A percentile compares a stretch with the other conserved stretches of the same genome.
phyloP scores from a whole-genome alignment of 1,284 basidiomycete species.

The Cryptococcus amylolentus region DNA sequence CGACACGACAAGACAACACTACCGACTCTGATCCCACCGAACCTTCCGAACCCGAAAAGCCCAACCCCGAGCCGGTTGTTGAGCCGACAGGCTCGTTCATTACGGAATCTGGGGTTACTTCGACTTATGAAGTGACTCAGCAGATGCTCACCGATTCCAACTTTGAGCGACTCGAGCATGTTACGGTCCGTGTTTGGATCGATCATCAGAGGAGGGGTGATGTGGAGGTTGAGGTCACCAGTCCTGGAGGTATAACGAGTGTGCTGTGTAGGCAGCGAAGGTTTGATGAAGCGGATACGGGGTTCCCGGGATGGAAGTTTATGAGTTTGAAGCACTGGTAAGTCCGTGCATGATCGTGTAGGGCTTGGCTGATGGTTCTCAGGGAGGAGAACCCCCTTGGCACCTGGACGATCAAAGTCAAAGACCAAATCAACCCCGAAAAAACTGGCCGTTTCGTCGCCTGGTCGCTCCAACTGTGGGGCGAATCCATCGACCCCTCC shows the following conservation, averaged over 20 bases:
- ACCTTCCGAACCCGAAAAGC: background rate
- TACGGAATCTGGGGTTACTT: constrained; percentile 63
- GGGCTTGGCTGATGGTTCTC: constrained; percentile 13
- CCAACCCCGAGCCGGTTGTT: constrained; percentile 20
- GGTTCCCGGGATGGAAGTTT: constrained; percentile 92
- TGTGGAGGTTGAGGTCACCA: constrained; percentile 83
- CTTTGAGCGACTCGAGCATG: constrained; percentile 84
- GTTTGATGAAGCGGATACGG: constrained; percentile 65
- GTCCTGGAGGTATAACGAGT: constrained; percentile 82
- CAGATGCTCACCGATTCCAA: constrained; percentile 71
- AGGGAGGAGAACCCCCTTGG: constrained; percentile 95
- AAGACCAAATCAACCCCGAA: constrained; percentile 64
- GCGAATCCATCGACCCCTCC: constrained; percentile 71
- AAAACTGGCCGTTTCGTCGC: constrained; percentile 77
- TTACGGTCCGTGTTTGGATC: constrained; percentile 92
- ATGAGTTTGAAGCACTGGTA: constrained; percentile 99
- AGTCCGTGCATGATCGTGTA: constrained; percentile 35
- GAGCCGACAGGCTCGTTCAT: constrained; percentile 53
- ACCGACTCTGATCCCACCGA: background rate
- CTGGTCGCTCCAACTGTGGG: constrained; percentile 94
- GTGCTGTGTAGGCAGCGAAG: constrained; percentile 71
- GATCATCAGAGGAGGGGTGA: constrained; percentile 81
- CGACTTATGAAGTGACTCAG: constrained; percentile 66
- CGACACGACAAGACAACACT: constrained; percentile 2
- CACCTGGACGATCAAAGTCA: constrained; percentile 83